Evolutionary conservation across 164 flowering plant genomes (phyloP), one percentile per base, ranked within the genome.

Genomic region (Berberis vulgaris): DNA sequence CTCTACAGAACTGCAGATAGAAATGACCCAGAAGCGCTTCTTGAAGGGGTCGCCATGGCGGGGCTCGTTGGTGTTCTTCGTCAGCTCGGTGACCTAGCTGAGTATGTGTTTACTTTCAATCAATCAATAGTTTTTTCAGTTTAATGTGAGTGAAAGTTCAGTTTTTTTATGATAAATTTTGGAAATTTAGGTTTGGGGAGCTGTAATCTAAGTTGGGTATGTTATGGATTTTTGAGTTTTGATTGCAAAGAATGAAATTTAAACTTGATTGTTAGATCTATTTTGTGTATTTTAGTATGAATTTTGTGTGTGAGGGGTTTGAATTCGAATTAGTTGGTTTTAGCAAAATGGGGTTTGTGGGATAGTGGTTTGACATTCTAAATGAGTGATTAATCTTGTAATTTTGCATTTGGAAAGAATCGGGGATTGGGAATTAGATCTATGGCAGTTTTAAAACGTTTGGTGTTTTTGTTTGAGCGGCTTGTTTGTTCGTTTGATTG

Each of bases 41-140:
- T 95, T 26, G 99, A 95, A 80, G 99, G 92, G 41, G 94, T 95
- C 45, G 96, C 99, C 75, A 89, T 95, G 97, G 89, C 99, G 8
- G 99, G 97, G 57, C 91, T 95, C 40, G 92, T 91, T 38, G 99
- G 99, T 43, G 77, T 95, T 55, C 69, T 95, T 54, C 90, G 99
- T 11, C 97, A 95, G 84, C 78, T 95, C 54, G 99, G 99, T 2
- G 99, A 95, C 81, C 87, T 95, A 1, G 92, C 99, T 40, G 94
- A 91, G 99, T 95, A 41, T 77, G 91, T 81, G 13, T 52, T 7
- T 47, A 6, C 5, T 47, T 11, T 11, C 50, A 47, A 47, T 11
- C 10, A 6, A 1, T 47, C 1, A 3, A 47, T 1, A 47, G 2
- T 47, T 47, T 47, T 47, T 47, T 47, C 10, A 6, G 7, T 4